Evolutionary conservation across 306 rosid genomes (phyloP).

Genomic region (Lablab purpureus): DNA sequence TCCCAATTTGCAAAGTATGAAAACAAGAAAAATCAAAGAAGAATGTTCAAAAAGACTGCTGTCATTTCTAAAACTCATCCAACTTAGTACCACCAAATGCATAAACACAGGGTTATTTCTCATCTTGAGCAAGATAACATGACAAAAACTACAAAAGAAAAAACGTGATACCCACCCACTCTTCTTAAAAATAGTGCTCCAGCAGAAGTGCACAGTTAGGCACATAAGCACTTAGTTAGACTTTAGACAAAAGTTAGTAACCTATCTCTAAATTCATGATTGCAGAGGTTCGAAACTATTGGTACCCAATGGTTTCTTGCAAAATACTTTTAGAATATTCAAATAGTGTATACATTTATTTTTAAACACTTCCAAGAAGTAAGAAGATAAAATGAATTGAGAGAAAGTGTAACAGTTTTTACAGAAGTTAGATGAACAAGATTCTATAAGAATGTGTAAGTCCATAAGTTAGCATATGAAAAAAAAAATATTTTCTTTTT

Average conservation of each 20-base stretch:
- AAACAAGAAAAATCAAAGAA: conserved; percentile 10
- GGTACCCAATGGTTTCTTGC: neutral
- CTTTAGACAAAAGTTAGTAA: conserved; percentile 37
- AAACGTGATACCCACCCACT: conserved; percentile 2
- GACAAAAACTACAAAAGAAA: conserved; percentile 6
- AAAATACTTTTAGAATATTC: neutral
- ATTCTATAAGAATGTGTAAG: too few species aligned
- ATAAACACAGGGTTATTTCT: neutral
- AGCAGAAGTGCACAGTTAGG: neutral
- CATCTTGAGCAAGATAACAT: neutral
- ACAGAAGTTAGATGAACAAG: too few species aligned
- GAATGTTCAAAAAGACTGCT: conserved; percentile 38
- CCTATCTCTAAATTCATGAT: neutral
- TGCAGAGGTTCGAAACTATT: neutral
- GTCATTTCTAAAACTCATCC: conserved; percentile 34
- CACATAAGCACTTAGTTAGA: neutral
- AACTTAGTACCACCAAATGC: neutral
- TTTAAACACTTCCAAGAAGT: neutral
- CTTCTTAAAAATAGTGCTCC: conserved; percentile 15
- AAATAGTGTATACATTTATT: neutral
- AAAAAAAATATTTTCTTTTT: neutral
- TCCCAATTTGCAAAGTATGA: conserved; percentile 4
- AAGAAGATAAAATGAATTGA: neutral
- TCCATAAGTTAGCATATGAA: neutral
- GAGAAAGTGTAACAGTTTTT: neutral